Base-by-base conservation (phyloP, 2,329 filamentous ascomycete species). In the Diaporthe humulicola region DNA sequence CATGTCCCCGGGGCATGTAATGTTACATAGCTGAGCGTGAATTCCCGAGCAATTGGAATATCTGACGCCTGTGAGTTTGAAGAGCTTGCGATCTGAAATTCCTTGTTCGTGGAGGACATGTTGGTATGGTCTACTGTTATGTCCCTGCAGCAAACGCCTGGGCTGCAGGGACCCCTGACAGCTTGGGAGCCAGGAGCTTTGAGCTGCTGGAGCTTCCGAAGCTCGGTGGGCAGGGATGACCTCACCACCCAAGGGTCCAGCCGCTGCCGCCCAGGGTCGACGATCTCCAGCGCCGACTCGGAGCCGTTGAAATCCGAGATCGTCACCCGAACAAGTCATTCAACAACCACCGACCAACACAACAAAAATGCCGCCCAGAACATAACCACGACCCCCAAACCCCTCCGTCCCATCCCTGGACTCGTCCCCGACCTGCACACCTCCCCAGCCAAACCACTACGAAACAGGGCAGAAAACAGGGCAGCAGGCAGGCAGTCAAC, bases 1-100 rank as follows among this genome's bases (percentile, higher is more conserved):
- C 86, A 87, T 87, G 82, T 56, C 75, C 56, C 84, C 84, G 86
- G 85, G 66, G 66, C 75, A 75, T 66, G 42, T n/a, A 15, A 33
- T 6, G 5, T 14, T 50, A 15, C 42, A 61, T 69, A 14, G 45
- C 33, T 25, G 36, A 50, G 30, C 60, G 74, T 72, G 6, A 15
- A 25, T n/a, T 52, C 36, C 56, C 61, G 30, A 54, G 48, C 2
- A 54, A n/a, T 50, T 36, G 19, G 10, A 15, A 5, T 10, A 38
- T 67, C 28, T 40, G 22, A 6, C 15, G 22, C 2, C 6, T 19
- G 22, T 67, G 64, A 52, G 42, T 5, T 19, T 25, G 8, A 48
- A 28, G 9, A 50, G 22, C 2, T 2, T 25, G n/a, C 7, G n/a
- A 25, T n/a, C 1, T 22, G 22, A 22, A 28, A 17, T 22, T 22